Percentiles rank a stretch among this genome's conserved stretches.
Conservation (phyloP, 208 protist species). For the Polymyxa betae region DNA sequence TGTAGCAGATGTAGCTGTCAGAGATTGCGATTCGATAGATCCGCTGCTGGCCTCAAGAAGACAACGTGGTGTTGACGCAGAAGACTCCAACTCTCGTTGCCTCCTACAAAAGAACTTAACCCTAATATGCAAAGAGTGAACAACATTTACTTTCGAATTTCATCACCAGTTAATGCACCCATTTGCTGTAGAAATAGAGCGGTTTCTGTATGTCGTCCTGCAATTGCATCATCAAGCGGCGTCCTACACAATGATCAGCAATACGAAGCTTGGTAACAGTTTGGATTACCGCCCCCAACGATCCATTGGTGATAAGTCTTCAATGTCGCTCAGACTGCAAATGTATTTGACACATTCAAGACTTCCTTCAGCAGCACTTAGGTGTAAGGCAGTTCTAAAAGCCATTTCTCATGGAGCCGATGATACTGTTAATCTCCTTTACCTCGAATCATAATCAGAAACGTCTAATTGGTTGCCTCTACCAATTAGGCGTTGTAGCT, state of each 20-base stretch:
- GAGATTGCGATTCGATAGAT: not conserved
- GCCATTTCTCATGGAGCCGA: not conserved
- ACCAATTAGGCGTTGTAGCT: slow-evolving; percentile 44
- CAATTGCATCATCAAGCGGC: slow-evolving; percentile 17
- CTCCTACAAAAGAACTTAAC: not conserved
- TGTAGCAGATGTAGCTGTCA: not conserved
- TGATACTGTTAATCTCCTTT: not conserved
- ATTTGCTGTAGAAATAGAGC: not conserved
- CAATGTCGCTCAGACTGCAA: not conserved
- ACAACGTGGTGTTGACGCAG: not conserved
- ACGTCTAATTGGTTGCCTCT: not conserved
- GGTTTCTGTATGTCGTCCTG: not conserved
- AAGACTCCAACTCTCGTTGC: not conserved
- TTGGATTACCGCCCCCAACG: slow-evolving; percentile 48
- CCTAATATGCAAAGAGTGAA: not conserved
- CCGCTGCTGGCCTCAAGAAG: not conserved
- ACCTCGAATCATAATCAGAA: slow-evolving; percentile 48
- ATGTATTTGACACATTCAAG: slow-evolving; percentile 39
- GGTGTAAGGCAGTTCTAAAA: not conserved
- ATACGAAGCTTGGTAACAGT: too few relatives aligned
- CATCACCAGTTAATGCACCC: slow-evolving; percentile 21
- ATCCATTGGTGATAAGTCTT: slow-evolving; percentile 52
- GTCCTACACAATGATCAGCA: too few relatives aligned
- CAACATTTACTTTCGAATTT: not conserved
- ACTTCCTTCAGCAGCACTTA: slow-evolving; percentile 28